phyloP scores from a whole-genome alignment of 2,329 filamentous ascomycete genomes.

The Shiraia bambusicola region DNA sequence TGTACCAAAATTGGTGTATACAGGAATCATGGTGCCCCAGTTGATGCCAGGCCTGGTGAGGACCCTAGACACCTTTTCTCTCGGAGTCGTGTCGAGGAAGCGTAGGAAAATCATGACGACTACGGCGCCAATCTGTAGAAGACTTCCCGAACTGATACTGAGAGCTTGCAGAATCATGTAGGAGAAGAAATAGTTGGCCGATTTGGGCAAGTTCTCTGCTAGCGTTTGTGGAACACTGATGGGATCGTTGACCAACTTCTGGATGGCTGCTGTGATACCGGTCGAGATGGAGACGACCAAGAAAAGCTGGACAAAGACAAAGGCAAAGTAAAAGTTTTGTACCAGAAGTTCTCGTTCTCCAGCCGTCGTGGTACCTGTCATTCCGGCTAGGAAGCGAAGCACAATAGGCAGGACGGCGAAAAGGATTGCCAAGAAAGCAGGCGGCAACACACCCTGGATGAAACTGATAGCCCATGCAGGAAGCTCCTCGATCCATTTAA shows the following conservation, averaged over 20 bases:
- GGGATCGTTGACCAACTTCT: conserved; percentile 65
- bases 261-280: conserved; percentile 67
- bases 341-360: conserved; percentile 78
- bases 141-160: conserved; percentile 83
- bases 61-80: conserved; percentile 83
- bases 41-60: conserved; percentile 74
- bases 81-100: conserved; percentile 77
- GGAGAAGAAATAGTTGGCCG: conserved; percentile 96
- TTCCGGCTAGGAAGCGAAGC: conserved; percentile 68
- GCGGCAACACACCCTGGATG: conserved; percentile 84
- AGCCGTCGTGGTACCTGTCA: conserved; percentile 81
- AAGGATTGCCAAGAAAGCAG: conserved; percentile 72
- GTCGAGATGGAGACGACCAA: conserved; percentile 85
- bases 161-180: conserved; percentile 96
- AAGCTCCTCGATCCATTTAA: conserved; percentile 66
- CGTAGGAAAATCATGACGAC: conserved; percentile 77
- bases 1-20: conserved; percentile 95
- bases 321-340: conserved; percentile 89
- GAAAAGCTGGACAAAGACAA: conserved; percentile 93
- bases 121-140: conserved; percentile 80
- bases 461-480: conserved; percentile 64
- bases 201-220: conserved; percentile 76
- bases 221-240: conserved; percentile 69
- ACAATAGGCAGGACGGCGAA: conserved; percentile 80
- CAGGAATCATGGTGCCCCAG: conserved; percentile 93